Base-by-base conservation (phyloP, 345 rosid genomes). In the Dipteronia dyeriana region DNA sequence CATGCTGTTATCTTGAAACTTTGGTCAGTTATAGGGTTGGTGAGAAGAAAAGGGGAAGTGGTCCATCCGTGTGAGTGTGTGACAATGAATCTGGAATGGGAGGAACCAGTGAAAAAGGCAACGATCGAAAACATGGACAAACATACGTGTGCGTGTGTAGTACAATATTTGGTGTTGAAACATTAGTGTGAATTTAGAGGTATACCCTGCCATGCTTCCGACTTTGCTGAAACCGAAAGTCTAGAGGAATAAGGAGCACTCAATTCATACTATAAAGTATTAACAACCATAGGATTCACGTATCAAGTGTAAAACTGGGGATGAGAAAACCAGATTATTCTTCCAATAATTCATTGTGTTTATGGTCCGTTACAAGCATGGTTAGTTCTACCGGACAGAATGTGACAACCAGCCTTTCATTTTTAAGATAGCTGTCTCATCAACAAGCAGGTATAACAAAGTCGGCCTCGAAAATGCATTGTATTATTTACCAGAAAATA, bases 41-140 rank as follows among this genome's bases (percentile, higher is more conserved):
- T 68, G 53, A 39, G 64, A 26, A 60, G 29, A 38, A 63, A 31
- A 71, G 13, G 39, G 61, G n/a, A 10, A 17, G 70, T 13, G 56
- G 22, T 64, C 79, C 77, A 57, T 31, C 59, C 45, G 45, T 41
- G 45, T 41, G 45, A 41, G 45, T 41, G 45, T 57, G 60, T 25
- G 62, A 61, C 22, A n/a, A 26, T 53, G 57, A 14, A 31, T 72
- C 29, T n/a, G 25, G 53, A 75, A 17, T 20, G 31, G 57, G 60
- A 17, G 22, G 74, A 17, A 29, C 31, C 25, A 45, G 12, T 71
- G n/a, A 54, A 57, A 66, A 70, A 17, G 75, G 19, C 13, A 80
- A 34, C 29, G 19, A 19, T 62, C 38, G 29, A 72, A 31, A 51
- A 81, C 60, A 29, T 74, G 64, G 70, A 22, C 68, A 34, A 68